A percentile compares a stretch with the other conserved stretches of the same genome.
Evolutionary conservation across 164 flowering plant genomes (phyloP).

Genomic region (Nelumbo lutea): DNA sequence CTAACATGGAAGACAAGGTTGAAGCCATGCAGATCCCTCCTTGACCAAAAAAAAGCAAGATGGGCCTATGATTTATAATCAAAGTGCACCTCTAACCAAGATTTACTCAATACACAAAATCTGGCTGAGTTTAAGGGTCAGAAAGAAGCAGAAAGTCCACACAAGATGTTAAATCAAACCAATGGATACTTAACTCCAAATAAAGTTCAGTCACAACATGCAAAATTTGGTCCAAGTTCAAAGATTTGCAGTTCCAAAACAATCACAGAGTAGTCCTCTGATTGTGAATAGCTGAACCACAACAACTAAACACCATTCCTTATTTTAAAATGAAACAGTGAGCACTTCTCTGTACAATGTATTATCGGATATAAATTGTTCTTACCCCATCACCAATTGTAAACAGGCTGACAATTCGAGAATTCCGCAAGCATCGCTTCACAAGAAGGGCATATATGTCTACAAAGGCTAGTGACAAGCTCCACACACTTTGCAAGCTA

Average conservation of each 20-base stretch:
- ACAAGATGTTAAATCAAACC: no score
- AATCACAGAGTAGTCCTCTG: not conserved
- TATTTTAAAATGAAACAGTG: not conserved
- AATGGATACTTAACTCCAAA: no score
- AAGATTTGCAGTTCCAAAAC: not conserved
- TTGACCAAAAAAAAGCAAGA: no score
- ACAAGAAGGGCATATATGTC: constrained; percentile 70
- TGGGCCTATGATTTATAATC: no score
- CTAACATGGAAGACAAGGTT: no score
- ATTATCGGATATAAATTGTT: not conserved
- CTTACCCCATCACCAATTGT: constrained; percentile 90
- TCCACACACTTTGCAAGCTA: constrained; percentile 72
- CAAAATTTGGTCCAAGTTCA: not conserved
- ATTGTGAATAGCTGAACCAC: not conserved
- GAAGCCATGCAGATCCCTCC: no score
- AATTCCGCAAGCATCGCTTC: constrained; percentile 56
- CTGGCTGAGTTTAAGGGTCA: no score
- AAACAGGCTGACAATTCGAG: constrained; percentile 37
- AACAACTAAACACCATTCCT: not conserved
- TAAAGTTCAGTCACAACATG: no score
- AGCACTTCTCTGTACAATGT: not conserved
- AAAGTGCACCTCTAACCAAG: no score
- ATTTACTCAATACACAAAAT: no score
- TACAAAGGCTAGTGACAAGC: constrained; percentile 53
- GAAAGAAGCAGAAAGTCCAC: no score